Percentiles rank a stretch among this genome's conserved stretches.
These are phyloP conservation scores for Yarrowia sp. DNA, from an alignment of 805 yeast genomes.

Conservation along the genomic window DNA sequence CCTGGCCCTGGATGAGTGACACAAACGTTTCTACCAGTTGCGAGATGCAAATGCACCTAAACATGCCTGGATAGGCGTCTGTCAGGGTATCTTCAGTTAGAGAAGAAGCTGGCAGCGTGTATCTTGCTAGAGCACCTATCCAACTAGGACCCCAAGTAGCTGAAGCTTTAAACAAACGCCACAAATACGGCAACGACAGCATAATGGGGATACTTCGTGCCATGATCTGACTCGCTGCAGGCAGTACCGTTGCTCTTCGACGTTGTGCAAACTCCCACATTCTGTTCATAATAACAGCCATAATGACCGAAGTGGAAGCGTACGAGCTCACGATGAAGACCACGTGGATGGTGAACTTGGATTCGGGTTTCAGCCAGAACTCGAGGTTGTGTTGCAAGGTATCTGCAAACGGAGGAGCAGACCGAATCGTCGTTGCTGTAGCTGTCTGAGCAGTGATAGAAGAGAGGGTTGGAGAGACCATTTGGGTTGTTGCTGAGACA, in stretches of 20 bases:
- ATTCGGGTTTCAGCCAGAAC: conserved; percentile 19
- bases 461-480: background rate
- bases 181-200: background rate
- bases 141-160: background rate
- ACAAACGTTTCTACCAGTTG: conserved; percentile 66
- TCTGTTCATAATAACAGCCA: conserved; percentile 22
- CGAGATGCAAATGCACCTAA: conserved; percentile 45
- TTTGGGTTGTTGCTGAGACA: background rate
- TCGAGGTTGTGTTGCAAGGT: conserved; percentile 4
- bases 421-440: background rate
- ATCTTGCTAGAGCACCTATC: background rate
- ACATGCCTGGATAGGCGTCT: conserved; percentile 10
- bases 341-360: conserved; percentile 4
- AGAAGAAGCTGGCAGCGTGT: background rate
- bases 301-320: background rate
- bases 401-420: conserved; percentile 16
- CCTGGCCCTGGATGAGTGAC: conserved; percentile 52
- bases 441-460: background rate
- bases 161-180: conserved; percentile 4
- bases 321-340: conserved; percentile 11
- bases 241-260: background rate
- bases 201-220: conserved; percentile 6
- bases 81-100: background rate
- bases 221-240: background rate
- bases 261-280: conserved; percentile 23